phyloP scores from a whole-genome alignment of 2,329 filamentous ascomycete species.

The Scedosporium dehoogii region DNA sequence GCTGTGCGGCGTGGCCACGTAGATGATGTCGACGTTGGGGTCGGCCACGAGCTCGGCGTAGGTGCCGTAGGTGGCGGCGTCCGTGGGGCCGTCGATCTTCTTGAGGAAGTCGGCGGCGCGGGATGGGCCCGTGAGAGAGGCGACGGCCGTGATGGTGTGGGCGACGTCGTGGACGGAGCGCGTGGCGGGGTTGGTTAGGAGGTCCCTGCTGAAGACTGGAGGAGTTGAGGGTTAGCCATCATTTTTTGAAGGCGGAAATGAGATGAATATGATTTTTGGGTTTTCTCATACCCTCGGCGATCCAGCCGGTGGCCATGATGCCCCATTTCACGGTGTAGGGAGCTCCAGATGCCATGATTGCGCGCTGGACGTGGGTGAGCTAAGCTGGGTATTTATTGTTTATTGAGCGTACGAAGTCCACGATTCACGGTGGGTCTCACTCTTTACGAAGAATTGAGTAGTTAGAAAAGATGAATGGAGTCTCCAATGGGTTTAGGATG shows the following conservation, averaged over 20 bases:
- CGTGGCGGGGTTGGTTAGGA: conserved; percentile 61
- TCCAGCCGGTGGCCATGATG: conserved; percentile 51
- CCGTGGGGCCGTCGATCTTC: conserved; percentile 56
- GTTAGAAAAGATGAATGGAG: too few species aligned
- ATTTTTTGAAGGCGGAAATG: not conserved
- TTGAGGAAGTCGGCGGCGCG: conserved; percentile 65
- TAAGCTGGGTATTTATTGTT: not conserved
- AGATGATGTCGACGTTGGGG: conserved; percentile 72
- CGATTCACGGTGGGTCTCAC: not conserved
- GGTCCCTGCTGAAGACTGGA: conserved; percentile 61
- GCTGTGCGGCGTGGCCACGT: conserved; percentile 82
- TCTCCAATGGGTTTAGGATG: too few species aligned
- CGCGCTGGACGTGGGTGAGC: not conserved
- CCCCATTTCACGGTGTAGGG: conserved; percentile 47
- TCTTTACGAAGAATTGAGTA: too few species aligned
- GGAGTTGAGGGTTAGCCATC: conserved; percentile 1
- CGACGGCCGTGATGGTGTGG: conserved; percentile 70
- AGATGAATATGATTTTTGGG: not conserved
- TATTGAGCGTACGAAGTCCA: not conserved
- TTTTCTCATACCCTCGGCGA: conserved; percentile 39
- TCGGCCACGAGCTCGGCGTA: conserved; percentile 76
- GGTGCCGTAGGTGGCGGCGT: conserved; percentile 65
- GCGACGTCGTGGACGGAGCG: conserved; percentile 63
- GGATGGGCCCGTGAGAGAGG: conserved; percentile 63
- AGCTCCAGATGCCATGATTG: conserved; percentile 2